Evolutionary conservation across 345 rosid genomes (phyloP).

Genomic region (Sonneratia caseolaris): DNA sequence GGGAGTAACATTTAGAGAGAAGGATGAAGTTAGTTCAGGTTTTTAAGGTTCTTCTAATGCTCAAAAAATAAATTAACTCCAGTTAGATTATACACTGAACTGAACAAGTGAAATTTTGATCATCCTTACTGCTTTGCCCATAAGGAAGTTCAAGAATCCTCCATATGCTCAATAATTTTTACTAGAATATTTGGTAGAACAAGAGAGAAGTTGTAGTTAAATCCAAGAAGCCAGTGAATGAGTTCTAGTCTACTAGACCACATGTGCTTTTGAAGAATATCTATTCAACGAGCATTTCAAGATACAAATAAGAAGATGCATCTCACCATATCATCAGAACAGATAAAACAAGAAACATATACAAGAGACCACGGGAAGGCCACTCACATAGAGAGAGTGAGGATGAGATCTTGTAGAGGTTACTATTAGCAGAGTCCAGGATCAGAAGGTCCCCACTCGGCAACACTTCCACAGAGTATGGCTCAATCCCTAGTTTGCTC

Average conservation of each 20-base stretch:
- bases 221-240: too few relatives aligned
- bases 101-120: too few relatives aligned
- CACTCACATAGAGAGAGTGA: constrained; percentile 84
- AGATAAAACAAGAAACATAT: background rate
- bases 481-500: constrained; percentile 93
- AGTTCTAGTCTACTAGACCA: too few relatives aligned
- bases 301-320: background rate
- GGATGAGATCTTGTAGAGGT: constrained; percentile 78
- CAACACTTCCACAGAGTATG: constrained; percentile 66
- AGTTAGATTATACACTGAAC: too few relatives aligned
- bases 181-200: too few relatives aligned
- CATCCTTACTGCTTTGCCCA: too few relatives aligned
- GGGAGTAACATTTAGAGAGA: background rate
- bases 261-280: too few relatives aligned
- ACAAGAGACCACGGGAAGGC: background rate
- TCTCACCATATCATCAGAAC: background rate
- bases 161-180: too few relatives aligned
- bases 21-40: background rate
- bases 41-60: too few relatives aligned
- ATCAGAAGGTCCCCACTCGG: constrained; percentile 81
- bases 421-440: constrained; percentile 85
- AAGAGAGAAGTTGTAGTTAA: too few relatives aligned
- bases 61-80: too few relatives aligned
- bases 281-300: background rate
- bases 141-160: too few relatives aligned